Conservation (phyloP, 352 stramenopile species). For the Peronospora belbahrii region DNA sequence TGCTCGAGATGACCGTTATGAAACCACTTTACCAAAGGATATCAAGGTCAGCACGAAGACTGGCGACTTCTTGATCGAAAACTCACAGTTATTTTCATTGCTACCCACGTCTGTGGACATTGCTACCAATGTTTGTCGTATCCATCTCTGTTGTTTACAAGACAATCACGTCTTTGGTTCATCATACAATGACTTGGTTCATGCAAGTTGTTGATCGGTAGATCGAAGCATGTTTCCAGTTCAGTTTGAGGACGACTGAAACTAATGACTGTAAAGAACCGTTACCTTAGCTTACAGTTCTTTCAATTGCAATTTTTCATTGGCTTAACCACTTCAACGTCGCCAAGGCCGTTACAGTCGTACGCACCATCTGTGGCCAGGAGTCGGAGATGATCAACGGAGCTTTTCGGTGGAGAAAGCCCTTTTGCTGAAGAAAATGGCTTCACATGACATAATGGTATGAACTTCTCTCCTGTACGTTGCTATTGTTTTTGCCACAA, state of each 20-base stretch:
- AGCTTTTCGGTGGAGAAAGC: neutral
- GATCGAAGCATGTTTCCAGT: too few species aligned
- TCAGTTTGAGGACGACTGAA: neutral
- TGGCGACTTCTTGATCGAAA: too few species aligned
- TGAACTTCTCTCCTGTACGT: too few species aligned
- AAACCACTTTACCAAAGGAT: slow-evolving; percentile 16
- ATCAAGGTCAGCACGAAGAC: neutral
- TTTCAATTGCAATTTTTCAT: neutral
- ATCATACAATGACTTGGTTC: too few species aligned
- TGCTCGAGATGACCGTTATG: slow-evolving; percentile 9
- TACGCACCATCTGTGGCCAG: neutral
- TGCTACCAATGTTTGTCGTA: too few species aligned
- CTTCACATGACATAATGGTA: too few species aligned
- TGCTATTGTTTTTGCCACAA: too few species aligned
- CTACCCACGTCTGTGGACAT: too few species aligned
- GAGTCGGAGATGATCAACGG: slow-evolving; percentile 18
- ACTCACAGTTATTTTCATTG: too few species aligned
- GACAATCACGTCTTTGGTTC: too few species aligned
- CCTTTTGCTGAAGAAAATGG: neutral
- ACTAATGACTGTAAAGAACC: slow-evolving; percentile 6
- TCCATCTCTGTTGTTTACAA: too few species aligned
- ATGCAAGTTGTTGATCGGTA: too few species aligned
- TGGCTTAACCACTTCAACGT: slow-evolving; percentile 20
- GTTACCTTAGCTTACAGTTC: slow-evolving; percentile 14
- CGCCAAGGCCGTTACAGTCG: slow-evolving; percentile 13